phyloP scores from a whole-genome alignment of 768 basidiomycete genomes.

The Trametes cingulata region DNA sequence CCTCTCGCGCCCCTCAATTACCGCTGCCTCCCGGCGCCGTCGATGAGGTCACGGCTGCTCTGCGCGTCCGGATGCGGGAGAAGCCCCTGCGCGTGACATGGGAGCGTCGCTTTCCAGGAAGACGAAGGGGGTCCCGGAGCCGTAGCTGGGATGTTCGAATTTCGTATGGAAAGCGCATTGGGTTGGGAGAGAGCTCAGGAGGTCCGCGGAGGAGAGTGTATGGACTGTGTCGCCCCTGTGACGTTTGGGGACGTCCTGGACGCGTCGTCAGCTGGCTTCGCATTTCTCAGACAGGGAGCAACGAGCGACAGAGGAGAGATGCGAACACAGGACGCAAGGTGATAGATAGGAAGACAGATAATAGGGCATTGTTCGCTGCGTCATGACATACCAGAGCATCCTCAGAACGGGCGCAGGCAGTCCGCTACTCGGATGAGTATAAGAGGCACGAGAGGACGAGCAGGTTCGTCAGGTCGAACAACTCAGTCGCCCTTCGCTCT shows the following conservation, averaged over 20 bases:
- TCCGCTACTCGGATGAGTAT: neutral
- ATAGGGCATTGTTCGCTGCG: too few species aligned
- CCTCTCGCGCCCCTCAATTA: neutral
- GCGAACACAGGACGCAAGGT: too few species aligned
- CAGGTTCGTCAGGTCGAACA: neutral
- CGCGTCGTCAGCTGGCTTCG: neutral
- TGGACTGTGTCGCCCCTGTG: neutral
- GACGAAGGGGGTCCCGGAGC: neutral
- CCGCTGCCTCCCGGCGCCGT: neutral
- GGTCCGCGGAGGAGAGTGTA: too few species aligned
- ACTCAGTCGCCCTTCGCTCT: neutral
- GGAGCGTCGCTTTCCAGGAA: neutral
- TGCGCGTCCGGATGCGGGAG: neutral
- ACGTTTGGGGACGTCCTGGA: conserved; percentile 3
- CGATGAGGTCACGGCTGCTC: neutral
- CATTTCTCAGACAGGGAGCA: too few species aligned
- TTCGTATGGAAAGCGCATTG: too few species aligned
- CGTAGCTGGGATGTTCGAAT: neutral
- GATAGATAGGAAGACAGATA: too few species aligned
- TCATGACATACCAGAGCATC: too few species aligned
- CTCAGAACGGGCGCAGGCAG: too few species aligned
- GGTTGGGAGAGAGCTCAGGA: too few species aligned
- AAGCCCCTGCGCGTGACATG: neutral
- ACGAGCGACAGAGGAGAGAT: neutral
- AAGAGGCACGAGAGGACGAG: neutral